phyloP scores from a whole-genome alignment of 345 rosid genomes.

The Euclidium syriacum region DNA sequence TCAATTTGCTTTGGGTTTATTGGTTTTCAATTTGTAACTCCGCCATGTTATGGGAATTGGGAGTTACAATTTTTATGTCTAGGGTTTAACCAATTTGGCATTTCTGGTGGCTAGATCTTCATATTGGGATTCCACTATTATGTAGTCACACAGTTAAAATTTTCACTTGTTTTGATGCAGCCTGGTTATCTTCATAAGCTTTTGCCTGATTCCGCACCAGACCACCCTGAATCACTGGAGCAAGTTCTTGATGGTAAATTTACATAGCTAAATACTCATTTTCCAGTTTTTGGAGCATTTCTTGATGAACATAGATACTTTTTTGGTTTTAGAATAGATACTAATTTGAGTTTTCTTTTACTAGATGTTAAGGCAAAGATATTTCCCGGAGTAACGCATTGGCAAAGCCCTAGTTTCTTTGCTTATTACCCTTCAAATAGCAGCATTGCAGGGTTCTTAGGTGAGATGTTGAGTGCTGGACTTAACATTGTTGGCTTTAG shows the following conservation, averaged over 20 bases:
- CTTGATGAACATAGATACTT: not conserved
- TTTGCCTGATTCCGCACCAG: conserved; percentile 77
- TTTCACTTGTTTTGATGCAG: conserved; percentile 35
- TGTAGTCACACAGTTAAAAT: not conserved
- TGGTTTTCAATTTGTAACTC: not conserved
- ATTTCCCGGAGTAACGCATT: conserved; percentile 79
- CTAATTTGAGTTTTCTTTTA: conserved; percentile 9
- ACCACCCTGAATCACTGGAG: conserved; percentile 65
- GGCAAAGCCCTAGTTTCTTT: conserved; percentile 85
- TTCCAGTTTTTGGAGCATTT: not conserved
- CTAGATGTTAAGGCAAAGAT: conserved; percentile 71
- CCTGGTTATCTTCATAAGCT: conserved; percentile 78
- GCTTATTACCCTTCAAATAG: conserved; percentile 87
- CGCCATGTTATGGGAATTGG: too few species aligned
- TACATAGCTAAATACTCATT: not conserved
- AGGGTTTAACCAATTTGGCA: not conserved
- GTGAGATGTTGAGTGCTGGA: conserved; percentile 95
- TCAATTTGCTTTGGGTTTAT: not conserved
- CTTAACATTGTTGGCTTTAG: conserved; percentile 81
- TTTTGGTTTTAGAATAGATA: not conserved
- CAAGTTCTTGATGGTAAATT: conserved; percentile 71
- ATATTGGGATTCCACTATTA: not conserved
- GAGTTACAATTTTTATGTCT: not conserved
- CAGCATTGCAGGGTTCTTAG: conserved; percentile 85
- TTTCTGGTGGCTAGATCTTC: not conserved